These are phyloP conservation scores for Pseudogymnoascus verrucosus DNA, from an alignment of 2,329 filamentous ascomycete genomes.

Conservation along the genomic window DNA sequence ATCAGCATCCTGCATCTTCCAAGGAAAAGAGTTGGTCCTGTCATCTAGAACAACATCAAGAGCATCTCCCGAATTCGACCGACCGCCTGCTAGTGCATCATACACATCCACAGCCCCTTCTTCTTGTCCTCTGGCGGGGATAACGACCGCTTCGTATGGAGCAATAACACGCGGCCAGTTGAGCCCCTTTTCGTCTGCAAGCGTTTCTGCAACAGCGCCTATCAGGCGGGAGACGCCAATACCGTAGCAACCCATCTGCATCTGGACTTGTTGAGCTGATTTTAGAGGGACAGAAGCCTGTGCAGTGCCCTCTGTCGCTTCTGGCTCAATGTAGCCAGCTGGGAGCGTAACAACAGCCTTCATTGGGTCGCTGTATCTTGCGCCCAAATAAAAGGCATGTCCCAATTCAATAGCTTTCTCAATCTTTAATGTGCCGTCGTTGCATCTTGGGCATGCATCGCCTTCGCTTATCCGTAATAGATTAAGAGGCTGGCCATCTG, in stretches of 20 bases:
- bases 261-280: constrained; percentile 35
- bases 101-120: constrained; percentile 52
- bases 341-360: constrained; percentile 50
- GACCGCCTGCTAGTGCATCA: constrained; percentile 42
- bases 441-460: constrained; percentile 67
- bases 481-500: constrained; percentile 42
- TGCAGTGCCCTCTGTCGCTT: not conserved
- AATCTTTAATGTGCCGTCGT: constrained; percentile 51
- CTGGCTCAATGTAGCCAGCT: constrained; percentile 12
- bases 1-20: constrained; percentile 89
- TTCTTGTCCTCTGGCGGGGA: constrained; percentile 43
- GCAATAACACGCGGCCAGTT: constrained; percentile 85
- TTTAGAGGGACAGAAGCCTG: not conserved
- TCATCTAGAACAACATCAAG: constrained; percentile 71
- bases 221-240: constrained; percentile 90
- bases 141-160: constrained; percentile 68
- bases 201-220: constrained; percentile 71
- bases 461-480: constrained; percentile 58
- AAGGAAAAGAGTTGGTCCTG: constrained; percentile 57
- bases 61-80: not conserved
- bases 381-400: constrained; percentile 91
- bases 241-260: constrained; percentile 95
- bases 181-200: constrained; percentile 64
- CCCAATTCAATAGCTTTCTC: constrained; percentile 79
- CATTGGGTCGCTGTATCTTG: constrained; percentile 74